Conservation (phyloP, 1,284 basidiomycete species). For the Cryptococcus sp. region DNA sequence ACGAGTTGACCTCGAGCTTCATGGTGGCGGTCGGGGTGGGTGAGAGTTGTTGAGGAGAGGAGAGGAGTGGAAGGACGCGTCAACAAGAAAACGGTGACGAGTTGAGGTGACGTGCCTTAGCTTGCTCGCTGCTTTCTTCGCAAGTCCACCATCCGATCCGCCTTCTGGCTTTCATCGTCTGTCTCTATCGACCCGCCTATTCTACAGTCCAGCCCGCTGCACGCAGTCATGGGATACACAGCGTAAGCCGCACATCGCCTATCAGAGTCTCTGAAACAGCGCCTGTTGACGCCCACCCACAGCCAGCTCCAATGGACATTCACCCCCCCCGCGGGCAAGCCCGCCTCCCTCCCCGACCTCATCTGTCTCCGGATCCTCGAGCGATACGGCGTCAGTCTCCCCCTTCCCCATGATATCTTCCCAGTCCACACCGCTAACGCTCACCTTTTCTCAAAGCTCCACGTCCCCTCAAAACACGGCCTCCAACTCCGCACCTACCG, state of each 20-base stretch:
- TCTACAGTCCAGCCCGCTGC: neutral
- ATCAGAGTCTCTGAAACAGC: too few relatives aligned
- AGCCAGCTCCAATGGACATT: conserved; percentile 46
- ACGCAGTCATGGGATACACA: conserved; percentile 30
- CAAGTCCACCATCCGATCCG: too few relatives aligned
- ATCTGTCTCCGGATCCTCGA: conserved; percentile 38
- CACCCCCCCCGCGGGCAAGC: conserved; percentile 21
- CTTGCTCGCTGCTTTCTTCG: neutral
- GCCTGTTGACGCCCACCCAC: conserved; percentile 10
- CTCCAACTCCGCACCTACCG: conserved; percentile 42
- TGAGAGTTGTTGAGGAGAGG: neutral
- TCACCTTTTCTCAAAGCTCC: conserved; percentile 25
- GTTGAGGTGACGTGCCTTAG: too few relatives aligned
- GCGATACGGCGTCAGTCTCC: conserved; percentile 34
- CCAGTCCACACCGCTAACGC: neutral
- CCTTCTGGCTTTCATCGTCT: neutral
- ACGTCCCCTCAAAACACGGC: conserved; percentile 29
- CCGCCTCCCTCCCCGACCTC: conserved; percentile 33
- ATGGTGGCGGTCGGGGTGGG: conserved; percentile 17
- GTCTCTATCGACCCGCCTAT: neutral
- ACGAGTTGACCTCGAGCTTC: conserved; percentile 46
- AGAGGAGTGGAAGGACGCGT: neutral
- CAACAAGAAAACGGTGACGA: neutral
- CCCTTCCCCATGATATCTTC: neutral
- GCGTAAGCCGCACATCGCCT: conserved; percentile 20